These are phyloP conservation scores for Nakazawaea laoshanensis DNA, from an alignment of 805 yeast genomes.

Conservation along the genomic window DNA sequence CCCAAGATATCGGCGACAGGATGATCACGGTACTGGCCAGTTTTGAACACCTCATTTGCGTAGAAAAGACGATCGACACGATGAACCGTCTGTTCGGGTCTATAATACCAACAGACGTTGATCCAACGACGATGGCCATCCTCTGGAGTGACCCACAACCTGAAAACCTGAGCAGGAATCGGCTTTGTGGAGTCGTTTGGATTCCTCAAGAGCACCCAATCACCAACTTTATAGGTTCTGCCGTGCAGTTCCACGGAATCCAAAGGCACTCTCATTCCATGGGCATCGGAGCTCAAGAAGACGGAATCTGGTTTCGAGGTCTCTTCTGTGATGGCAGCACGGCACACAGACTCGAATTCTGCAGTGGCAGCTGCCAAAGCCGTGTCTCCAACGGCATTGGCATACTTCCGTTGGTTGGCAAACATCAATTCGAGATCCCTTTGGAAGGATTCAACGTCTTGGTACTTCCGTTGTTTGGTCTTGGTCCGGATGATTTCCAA, in stretches of 20 bases:
- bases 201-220: slow-evolving; percentile 85
- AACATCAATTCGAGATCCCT: slow-evolving; percentile 71
- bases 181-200: slow-evolving; percentile 87
- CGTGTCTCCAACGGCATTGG: slow-evolving; percentile 38
- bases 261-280: slow-evolving; percentile 60
- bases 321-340: slow-evolving; percentile 54
- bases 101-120: slow-evolving; percentile 95
- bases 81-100: slow-evolving; percentile 98
- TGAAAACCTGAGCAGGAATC: slow-evolving; percentile 86
- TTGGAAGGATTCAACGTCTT: slow-evolving; percentile 66
- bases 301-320: slow-evolving; percentile 77
- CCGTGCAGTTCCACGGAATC: slow-evolving; percentile 70
- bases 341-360: slow-evolving; percentile 53
- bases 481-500: slow-evolving; percentile 71
- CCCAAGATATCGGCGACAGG: slow-evolving; percentile 81
- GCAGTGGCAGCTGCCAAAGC: slow-evolving; percentile 54
- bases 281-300: slow-evolving; percentile 45
- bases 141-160: slow-evolving; percentile 75
- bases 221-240: slow-evolving; percentile 76
- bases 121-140: slow-evolving; percentile 79
- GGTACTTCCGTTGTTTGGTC: slow-evolving; percentile 79
- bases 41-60: slow-evolving; percentile 91
- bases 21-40: slow-evolving; percentile 96
- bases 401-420: slow-evolving; percentile 61
- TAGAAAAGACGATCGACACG: slow-evolving; percentile 82